Evolutionary conservation across 192 early-diverging fungal genomes (phyloP), one percentile per base, ranked within the genome.

Genomic region (Coemansia sp.): DNA sequence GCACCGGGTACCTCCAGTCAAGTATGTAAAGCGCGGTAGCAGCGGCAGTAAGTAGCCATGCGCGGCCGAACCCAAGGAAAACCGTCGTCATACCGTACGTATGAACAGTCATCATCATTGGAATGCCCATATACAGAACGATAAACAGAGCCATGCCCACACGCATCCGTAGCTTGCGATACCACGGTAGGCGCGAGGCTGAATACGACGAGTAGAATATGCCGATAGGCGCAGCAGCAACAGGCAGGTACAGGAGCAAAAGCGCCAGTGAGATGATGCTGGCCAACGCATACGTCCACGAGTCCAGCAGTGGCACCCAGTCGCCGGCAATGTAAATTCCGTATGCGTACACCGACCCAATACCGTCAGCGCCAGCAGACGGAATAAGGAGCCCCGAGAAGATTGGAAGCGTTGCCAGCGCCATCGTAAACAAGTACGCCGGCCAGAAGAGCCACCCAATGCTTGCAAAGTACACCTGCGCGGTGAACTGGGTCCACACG

Each of bases 361-460:
- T 16, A 56, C 52, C 86, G 53, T 56, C 61, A 3, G 58, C 64
- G 0, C 48, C 53, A 13, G 82, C 72, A 3, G 85, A 74, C 25
- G 91, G 88, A 10, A 94, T 86, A 63, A 94, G 81, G 3, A 85
- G 81, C 2, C 89, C 92, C 8, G 83, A 52, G 53, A 92, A 92
- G 87, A 89, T 86, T 0, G 91, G 91, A 4, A 87, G 75, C 10
- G 85, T 68, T 2, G 86, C 68, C 2, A 87, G 59, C 16, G 78
- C 59, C 56, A 86, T 65, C 4, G 77, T 53, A 48, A 81, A 81
- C 31, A 70, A 58, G 45, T 85, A 89, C 2, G 86, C 64, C 0
- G 86, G 83, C 78, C 85, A 89, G 33, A 81, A 88, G 21, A 89
- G 74, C 58, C 65, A 61, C 28, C 63, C 34, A n/a, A 73, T 29